Evolutionary conservation across 2,329 filamentous ascomycete genomes (phyloP), one percentile per base, ranked within the genome.

Genomic region (Colletotrichum chrysophilum): DNA sequence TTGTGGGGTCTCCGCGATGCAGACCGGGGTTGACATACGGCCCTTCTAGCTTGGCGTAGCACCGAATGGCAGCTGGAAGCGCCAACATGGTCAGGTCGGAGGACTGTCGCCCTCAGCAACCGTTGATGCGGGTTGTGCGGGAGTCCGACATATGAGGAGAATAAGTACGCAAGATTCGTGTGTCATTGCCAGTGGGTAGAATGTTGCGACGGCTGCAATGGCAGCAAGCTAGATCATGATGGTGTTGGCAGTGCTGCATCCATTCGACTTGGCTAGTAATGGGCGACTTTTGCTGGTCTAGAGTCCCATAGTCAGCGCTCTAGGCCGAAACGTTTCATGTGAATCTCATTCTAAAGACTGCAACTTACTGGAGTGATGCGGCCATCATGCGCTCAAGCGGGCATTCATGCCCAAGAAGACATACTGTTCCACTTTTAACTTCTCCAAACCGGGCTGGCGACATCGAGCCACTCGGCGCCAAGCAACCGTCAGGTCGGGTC

Each of bases 1-100:
- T 24, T 24, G 66, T 43, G 52, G 66, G n/a, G 66, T 28, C 66
- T 21, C 32, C 34, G 2, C 21, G 14, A 56, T n/a, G 34, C 48
- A 30, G 26, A 43, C 7, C 67, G n/a, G 67, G 56, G 26, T 13
- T 9, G 14, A 56, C 12, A 21, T 36, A 14, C 24, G 56, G 24
- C 38, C 48, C 30, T n/a, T 58, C 30, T 38, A n/a, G n/a, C 36
- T 48, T 52, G 36, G 28, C 56, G 26, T 32, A 26, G 26, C 36
- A 70, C 28, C n/a, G 30, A 28, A 36, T 62, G 67, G 67, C 26
- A 70, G 67, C n/a, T 70, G 56, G 67, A 70, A 70, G 67, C 56
- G 67, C 67, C 52, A 36, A 3, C 32, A 36, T 62, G 21, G 2
- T 32, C 28, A 30, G 58, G 58, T 16, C 21, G 24, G 64, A 24